Evolutionary conservation across 2,329 filamentous ascomycete genomes (phyloP).

Genomic region (Aspergillus ochraceoroseus): DNA sequence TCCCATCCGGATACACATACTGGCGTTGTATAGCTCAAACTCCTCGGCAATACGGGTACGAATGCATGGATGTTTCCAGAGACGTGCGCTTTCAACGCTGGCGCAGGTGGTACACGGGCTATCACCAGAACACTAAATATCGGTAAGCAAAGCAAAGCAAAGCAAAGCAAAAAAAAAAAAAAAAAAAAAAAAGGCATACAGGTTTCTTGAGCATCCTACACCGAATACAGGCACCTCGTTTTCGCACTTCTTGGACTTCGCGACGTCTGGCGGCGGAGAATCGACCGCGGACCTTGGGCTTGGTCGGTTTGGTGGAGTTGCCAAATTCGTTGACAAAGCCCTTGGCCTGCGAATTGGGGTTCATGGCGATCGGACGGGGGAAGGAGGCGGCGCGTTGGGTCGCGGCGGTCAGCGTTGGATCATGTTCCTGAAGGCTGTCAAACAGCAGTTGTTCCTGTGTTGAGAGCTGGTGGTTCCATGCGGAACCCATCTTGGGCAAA

Average conservation of each 20-base stretch:
- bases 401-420: slow-evolving; percentile 37
- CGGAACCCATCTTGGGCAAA: slow-evolving; percentile 26
- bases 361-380: slow-evolving; percentile 43
- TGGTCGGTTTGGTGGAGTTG: slow-evolving; percentile 39
- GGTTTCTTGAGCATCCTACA: slow-evolving; percentile 63
- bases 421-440: slow-evolving; percentile 40
- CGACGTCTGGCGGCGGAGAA: slow-evolving; percentile 54
- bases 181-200: slow-evolving; percentile 28
- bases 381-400: slow-evolving; percentile 39
- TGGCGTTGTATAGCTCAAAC: slow-evolving; percentile 54
- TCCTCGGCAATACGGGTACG: slow-evolving; percentile 56
- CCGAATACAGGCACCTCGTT: slow-evolving; percentile 57
- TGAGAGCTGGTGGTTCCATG: slow-evolving; percentile 37
- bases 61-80: slow-evolving; percentile 59
- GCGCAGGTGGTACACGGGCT: slow-evolving; percentile 57
- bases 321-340: slow-evolving; percentile 42
- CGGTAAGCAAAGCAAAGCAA: slow-evolving; percentile 9
- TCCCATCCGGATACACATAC: slow-evolving; percentile 26
- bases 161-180: too few relatives aligned
- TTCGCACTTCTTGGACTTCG: slow-evolving; percentile 57
- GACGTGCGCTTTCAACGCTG: slow-evolving; percentile 55
- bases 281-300: slow-evolving; percentile 50
- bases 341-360: slow-evolving; percentile 38
- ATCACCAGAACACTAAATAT: slow-evolving; percentile 51
- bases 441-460: slow-evolving; percentile 40